A percentile compares a stretch with the other conserved stretches of the same genome.
Conservation (phyloP, 2,329 filamentous ascomycete genomes). For the Talaromyces sp. region DNA sequence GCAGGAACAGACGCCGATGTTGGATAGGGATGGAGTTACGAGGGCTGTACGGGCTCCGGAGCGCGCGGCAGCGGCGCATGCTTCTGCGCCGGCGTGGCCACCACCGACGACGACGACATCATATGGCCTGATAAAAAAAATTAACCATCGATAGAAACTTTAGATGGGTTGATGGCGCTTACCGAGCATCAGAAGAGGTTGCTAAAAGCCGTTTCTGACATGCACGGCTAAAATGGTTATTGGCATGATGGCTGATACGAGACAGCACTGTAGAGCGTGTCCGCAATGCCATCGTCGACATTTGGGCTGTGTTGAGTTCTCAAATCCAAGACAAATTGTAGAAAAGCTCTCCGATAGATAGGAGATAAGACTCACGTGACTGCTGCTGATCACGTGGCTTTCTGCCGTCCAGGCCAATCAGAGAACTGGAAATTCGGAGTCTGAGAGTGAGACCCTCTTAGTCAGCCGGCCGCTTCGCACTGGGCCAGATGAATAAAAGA, state of each 20-base stretch:
- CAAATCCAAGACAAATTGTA: too few species aligned
- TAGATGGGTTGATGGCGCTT: conserved; percentile 15
- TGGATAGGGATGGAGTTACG: conserved; percentile 79
- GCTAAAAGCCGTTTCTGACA: conserved; percentile 31
- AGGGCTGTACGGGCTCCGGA: conserved; percentile 83
- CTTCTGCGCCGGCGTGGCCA: conserved; percentile 92
- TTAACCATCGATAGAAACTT: neutral
- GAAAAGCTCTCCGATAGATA: conserved; percentile 1
- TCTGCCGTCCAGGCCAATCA: neutral
- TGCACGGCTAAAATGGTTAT: conserved; percentile 16
- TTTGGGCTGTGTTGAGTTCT: neutral
- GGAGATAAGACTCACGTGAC: conserved; percentile 8
- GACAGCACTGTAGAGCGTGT: conserved; percentile 26
- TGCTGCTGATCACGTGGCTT: neutral
- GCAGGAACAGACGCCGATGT: conserved; percentile 91
- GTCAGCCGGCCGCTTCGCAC: neutral
- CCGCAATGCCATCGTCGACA: conserved; percentile 32
- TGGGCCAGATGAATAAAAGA: neutral
- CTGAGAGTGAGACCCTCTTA: neutral
- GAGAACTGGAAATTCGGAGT: neutral
- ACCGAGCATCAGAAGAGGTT: conserved; percentile 38
- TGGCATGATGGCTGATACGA: conserved; percentile 24
- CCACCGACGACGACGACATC: conserved; percentile 96
- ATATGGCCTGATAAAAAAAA: conserved; percentile 52
- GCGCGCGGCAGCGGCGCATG: conserved; percentile 82